Percentiles rank a stretch among this genome's conserved stretches.
Conservation (phyloP, 2,329 filamentous ascomycete species). For the Xylariaceae sp. region DNA sequence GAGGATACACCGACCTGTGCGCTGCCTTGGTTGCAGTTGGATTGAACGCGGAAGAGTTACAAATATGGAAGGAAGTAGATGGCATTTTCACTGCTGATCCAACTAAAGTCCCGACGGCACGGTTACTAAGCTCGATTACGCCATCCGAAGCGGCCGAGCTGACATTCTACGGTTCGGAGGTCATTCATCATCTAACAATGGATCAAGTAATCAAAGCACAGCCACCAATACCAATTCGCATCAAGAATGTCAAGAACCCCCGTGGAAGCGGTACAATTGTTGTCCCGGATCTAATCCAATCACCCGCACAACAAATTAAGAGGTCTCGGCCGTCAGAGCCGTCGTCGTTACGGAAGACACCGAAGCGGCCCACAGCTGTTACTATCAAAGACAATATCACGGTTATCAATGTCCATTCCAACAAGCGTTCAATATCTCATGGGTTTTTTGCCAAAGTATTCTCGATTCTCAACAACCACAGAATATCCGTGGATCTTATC, state of each 20-base stretch:
- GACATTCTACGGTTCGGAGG: conserved; percentile 92
- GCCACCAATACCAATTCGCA: conserved; percentile 81
- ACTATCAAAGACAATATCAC: conserved; percentile 98
- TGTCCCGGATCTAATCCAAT: conserved; percentile 71
- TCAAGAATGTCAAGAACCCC: conserved; percentile 92
- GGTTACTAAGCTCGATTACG: conserved; percentile 85
- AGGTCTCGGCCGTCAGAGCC: conserved; percentile 54
- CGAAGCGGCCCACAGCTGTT: conserved; percentile 83
- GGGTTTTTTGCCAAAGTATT: conserved; percentile 96
- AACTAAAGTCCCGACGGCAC: conserved; percentile 89
- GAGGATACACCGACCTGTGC: conserved; percentile 96
- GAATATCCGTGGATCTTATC: conserved; percentile 92
- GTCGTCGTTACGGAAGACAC: conserved; percentile 60
- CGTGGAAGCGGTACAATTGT: conserved; percentile 80
- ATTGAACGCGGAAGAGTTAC: conserved; percentile 83
- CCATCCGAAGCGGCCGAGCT: conserved; percentile 94
- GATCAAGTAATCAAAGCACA: conserved; percentile 88
- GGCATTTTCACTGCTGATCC: conserved; percentile 86
- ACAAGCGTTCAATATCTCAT: conserved; percentile 94
- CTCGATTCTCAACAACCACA: conserved; percentile 83
- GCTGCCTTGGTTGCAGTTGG: conserved; percentile 91
- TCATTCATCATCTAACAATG: conserved; percentile 99
- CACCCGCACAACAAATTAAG: conserved; percentile 63
- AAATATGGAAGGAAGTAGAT: conserved; percentile 99
- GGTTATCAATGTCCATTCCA: conserved; percentile 97